Percentiles rank a stretch among this genome's conserved stretches.
Conservation (phyloP, 1,284 basidiomycete species). For the Thecaphora thlaspeos region DNA sequence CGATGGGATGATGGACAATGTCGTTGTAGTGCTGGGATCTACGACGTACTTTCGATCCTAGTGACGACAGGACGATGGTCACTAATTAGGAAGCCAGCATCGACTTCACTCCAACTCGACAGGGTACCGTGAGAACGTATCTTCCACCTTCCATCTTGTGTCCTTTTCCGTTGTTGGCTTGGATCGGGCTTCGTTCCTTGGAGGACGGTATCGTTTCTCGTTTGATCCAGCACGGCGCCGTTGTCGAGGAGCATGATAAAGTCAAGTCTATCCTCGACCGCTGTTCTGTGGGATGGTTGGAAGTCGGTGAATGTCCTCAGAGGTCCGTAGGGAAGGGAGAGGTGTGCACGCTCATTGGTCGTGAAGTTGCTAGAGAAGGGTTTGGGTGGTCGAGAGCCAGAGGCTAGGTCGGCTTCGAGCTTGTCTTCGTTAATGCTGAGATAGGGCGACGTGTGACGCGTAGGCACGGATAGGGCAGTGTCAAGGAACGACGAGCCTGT, state of each 20-base stretch:
- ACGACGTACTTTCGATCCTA: conserved; percentile 15
- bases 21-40: no score
- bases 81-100: conserved; percentile 35
- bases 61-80: conserved; percentile 39
- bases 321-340: conserved; percentile 21
- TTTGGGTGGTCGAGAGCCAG: not conserved
- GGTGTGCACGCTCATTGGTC: conserved; percentile 2
- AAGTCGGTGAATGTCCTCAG: conserved; percentile 37
- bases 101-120: conserved; percentile 39
- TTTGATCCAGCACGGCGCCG: conserved; percentile 19
- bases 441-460: conserved; percentile 12
- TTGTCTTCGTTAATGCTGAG: conserved; percentile 28
- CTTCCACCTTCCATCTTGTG: conserved; percentile 13
- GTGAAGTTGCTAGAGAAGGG: not conserved
- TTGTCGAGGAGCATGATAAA: conserved; percentile 37
- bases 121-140: conserved; percentile 29
- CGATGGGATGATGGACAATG: no score
- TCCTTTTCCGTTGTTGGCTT: not conserved
- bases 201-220: conserved; percentile 11
- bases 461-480: conserved; percentile 28
- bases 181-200: not conserved
- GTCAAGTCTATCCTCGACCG: conserved; percentile 37
- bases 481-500: conserved; percentile 33
- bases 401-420: conserved; percentile 10
- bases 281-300: conserved; percentile 11